Evolutionary conservation across 148 eudicot species (phyloP).

Genomic region (Rhododendron henanense): DNA sequence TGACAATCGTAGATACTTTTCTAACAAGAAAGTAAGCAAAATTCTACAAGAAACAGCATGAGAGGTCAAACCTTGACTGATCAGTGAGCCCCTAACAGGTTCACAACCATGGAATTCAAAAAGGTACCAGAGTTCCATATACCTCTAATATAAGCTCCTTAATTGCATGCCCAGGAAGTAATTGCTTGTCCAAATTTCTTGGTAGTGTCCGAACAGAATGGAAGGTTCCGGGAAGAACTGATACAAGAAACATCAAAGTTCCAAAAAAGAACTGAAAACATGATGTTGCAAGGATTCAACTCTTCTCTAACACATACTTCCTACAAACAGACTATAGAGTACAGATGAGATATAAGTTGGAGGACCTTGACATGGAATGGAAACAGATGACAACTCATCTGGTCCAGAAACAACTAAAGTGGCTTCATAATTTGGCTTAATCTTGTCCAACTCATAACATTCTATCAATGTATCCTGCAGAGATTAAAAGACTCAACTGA

Average conservation of each 20-base stretch:
- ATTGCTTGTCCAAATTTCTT: slow-evolving; percentile 18
- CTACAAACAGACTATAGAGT: background rate
- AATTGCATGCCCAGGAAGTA: slow-evolving; percentile 48
- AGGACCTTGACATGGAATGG: slow-evolving; percentile 54
- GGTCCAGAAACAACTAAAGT: slow-evolving; percentile 29
- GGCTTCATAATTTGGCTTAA: slow-evolving; percentile 54
- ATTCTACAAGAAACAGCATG: background rate
- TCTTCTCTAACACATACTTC: background rate
- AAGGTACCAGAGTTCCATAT: background rate
- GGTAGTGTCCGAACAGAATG: slow-evolving; percentile 20
- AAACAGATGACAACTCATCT: slow-evolving; percentile 25
- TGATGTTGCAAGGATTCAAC: background rate
- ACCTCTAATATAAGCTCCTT: slow-evolving; percentile 60
- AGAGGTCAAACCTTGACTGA: background rate
- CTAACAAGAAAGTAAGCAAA: background rate
- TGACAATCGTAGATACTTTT: background rate
- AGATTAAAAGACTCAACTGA: background rate
- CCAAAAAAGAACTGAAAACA: slow-evolving; percentile 3
- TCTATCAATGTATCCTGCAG: slow-evolving; percentile 40
- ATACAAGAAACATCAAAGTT: background rate
- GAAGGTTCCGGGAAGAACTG: slow-evolving; percentile 57
- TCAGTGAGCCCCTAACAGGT: background rate
- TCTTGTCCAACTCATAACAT: slow-evolving; percentile 41
- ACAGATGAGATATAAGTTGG: background rate
- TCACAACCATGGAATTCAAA: slow-evolving; percentile 3